Percentiles rank a stretch among this genome's conserved stretches.
Evolutionary conservation across 805 yeast species (phyloP).

Genomic region (Limtongia smithiae): DNA sequence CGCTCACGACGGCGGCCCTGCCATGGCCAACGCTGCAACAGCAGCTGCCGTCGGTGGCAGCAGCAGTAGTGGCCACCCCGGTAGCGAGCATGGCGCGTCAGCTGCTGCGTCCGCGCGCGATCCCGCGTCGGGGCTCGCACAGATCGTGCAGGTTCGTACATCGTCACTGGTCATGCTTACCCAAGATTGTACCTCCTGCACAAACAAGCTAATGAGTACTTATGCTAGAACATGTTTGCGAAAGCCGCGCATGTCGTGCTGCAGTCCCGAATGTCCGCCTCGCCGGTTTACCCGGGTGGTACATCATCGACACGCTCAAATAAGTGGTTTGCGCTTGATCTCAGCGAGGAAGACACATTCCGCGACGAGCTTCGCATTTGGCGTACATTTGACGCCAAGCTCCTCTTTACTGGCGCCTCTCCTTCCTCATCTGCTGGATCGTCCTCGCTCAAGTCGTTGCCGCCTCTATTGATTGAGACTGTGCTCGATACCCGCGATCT

Average conservation of each 20-base stretch:
- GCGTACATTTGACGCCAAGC: slow-evolving; percentile 40
- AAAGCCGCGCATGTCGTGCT: slow-evolving; percentile 41
- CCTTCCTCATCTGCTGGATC: background rate
- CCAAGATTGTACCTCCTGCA: too few species aligned
- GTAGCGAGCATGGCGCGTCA: background rate
- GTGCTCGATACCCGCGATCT: slow-evolving; percentile 63
- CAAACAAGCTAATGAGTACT: background rate
- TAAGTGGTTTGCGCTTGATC: slow-evolving; percentile 43
- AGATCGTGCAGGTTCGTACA: slow-evolving; percentile 24
- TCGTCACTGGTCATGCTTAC: background rate
- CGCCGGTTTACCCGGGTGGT: slow-evolving; percentile 27
- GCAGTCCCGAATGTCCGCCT: slow-evolving; percentile 34
- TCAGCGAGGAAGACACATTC: slow-evolving; percentile 39
- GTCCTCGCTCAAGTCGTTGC: slow-evolving; percentile 43
- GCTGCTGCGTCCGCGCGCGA: background rate
- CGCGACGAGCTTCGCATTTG: slow-evolving; percentile 63
- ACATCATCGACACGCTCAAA: slow-evolving; percentile 29
- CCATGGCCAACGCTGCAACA: too few species aligned
- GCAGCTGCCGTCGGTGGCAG: background rate
- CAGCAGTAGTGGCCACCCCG: background rate
- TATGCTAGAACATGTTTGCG: slow-evolving; percentile 38
- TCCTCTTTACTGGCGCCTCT: slow-evolving; percentile 2
- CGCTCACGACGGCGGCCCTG: too few species aligned
- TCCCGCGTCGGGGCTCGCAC: slow-evolving; percentile 14
- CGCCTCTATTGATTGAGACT: slow-evolving; percentile 83